Evolutionary conservation across 345 rosid genomes (phyloP), one percentile per base, ranked within the genome.

Genomic region (Mangifera indica): DNA sequence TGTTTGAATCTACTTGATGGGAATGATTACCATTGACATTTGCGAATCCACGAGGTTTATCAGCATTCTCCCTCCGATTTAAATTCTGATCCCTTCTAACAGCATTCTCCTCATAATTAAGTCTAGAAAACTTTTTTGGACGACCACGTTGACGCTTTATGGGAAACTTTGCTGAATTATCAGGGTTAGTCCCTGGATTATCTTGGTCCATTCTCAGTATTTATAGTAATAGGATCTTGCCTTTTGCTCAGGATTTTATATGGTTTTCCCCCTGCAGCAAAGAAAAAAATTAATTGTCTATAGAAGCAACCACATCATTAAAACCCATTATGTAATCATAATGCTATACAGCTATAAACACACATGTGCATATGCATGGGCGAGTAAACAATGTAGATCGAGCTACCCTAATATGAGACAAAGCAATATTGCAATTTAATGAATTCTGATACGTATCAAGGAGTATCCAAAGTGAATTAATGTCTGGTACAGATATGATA

Each of bases 71-170:
- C 44, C 76, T 77, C 0, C 34, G 68, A 60, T 71, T 72, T 8
- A 70, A 58, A 72, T 76, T 83, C 57, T 52, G 79, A 69, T 56
- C 67, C 66, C 76, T 76, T 12, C 69, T 55, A 29, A 46, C 69
- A 63, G 45, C 73, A 76, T 53, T 67, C 52, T 77, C 75, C 54
- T 64, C 71, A 44, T 24, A 74, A 69, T 66, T 64, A 57, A 61
- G 55, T 45, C 72, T 81, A n/a, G 86, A 89, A 78, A 80, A 55
- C 78, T 95, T 92, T 53, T 93, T 85, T 5, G 97, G 98, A 3
- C 98, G 97, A 62, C 99, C 98, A 67, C 94, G 96, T 73, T 80
- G 88, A 45, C 97, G 87, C 77, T 91, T 95, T 59, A 81, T 75
- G 42, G 84, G 84, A 63, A 71, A 70, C 55, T 76, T 80, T 51